Evolutionary conservation across 306 rosid genomes (phyloP), one percentile per base, ranked within the genome.

Genomic region (Acacia acuminata): DNA sequence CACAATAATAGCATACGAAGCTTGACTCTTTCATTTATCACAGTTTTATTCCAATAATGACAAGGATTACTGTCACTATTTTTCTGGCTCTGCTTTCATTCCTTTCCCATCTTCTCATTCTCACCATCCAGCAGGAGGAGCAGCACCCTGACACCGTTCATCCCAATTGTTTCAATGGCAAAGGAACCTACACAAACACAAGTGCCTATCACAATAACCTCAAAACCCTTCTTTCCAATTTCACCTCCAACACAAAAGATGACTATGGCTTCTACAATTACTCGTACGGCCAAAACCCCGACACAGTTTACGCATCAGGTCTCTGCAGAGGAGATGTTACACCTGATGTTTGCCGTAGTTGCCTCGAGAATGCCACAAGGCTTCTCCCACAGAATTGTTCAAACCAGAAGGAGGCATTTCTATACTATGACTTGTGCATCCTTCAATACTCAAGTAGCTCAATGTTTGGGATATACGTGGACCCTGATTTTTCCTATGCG

Each of bases 261-360:
- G 74, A 69, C 72, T 67, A 20, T 10, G 74, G 74, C 74, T 69
- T 40, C 74, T 69, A 69, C 51, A 69, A 38, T 68, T 19, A 3
- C 48, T 68, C 73, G 4, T 38, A 36, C 3, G 47, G 73, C 27
- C 16, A 68, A 68, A 19, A 19, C 27, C 71, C 73, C 10, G 7
- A 68, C 48, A 38, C 15, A 38, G 48, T 68, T 38, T 17, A 9
- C 27, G 73, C 48, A 68, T 8, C 24, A 4, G 73, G 27, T 10
- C 48, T 68, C 7, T 68, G 73, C 15, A 20, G 51, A 69, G 74
- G 74, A 42, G 74, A 67, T 34, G 8, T 36, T 7, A 8, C 9
- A 4, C 72, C 47, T 3, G 47, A 34, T 67, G 25, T 3, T 34
- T 67, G 47, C 25, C 45, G 72, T 36, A 67, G 15, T 67, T 67